Percentiles rank a stretch among this genome's conserved stretches.
These are phyloP conservation scores for Aegilops tauschii DNA, from an alignment of 176 grass and related monocot genomes.

Conservation along the genomic window DNA sequence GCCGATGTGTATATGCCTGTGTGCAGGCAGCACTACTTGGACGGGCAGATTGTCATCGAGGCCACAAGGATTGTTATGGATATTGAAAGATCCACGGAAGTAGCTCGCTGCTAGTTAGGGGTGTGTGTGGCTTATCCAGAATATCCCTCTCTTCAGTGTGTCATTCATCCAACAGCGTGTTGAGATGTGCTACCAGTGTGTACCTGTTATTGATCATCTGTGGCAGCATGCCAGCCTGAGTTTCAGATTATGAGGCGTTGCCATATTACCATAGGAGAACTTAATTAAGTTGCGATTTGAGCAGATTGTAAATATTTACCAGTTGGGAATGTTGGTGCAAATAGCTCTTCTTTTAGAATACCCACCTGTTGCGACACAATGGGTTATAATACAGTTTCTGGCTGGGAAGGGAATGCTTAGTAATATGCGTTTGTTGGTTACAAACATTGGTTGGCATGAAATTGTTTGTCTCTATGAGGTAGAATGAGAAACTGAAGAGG, in stretches of 20 bases:
- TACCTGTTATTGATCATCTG: background rate
- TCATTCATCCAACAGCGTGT: background rate
- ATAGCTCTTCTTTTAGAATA: too few relatives aligned
- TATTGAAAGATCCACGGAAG: slow-evolving; percentile 47
- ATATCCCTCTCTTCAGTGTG: background rate
- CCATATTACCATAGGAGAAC: background rate
- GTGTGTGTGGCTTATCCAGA: background rate
- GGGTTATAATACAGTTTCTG: too few relatives aligned
- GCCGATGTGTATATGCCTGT: slow-evolving; percentile 94
- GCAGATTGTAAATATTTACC: slow-evolving; percentile 27
- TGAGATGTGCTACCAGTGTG: background rate
- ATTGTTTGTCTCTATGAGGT: too few relatives aligned
- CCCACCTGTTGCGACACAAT: too few relatives aligned
- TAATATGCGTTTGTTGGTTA: too few relatives aligned
- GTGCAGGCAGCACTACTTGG: slow-evolving; percentile 80
- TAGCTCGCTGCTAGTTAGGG: slow-evolving; percentile 12
- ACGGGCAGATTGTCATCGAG: slow-evolving; percentile 66
- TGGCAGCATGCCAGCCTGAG: background rate
- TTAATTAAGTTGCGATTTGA: background rate
- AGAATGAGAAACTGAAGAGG: too few relatives aligned
- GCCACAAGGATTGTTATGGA: slow-evolving; percentile 74
- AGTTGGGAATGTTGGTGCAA: background rate
- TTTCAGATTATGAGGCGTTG: background rate
- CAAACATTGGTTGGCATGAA: too few relatives aligned
- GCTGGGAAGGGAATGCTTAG: too few relatives aligned